These are phyloP conservation scores for Aspergillus asperescens DNA, from an alignment of 495 filamentous ascomycete species.

Conservation along the genomic window DNA sequence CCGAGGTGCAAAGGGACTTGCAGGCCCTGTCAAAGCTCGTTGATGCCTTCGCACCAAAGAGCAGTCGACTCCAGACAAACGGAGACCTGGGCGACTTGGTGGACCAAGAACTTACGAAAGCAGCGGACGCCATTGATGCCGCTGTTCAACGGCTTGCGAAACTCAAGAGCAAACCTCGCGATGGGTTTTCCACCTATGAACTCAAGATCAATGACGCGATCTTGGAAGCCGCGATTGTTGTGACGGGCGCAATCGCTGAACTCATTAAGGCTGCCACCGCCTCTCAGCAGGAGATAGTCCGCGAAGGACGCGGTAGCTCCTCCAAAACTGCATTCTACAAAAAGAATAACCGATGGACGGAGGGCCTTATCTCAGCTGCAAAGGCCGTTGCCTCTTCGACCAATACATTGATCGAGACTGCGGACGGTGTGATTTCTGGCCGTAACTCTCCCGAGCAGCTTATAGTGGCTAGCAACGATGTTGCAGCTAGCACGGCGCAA, in stretches of 20 bases:
- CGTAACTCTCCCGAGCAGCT: conserved; percentile 94
- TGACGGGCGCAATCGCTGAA: conserved; percentile 93
- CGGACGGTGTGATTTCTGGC: conserved; percentile 87
- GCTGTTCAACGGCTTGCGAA: conserved; percentile 83
- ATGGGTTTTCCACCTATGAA: conserved; percentile 94
- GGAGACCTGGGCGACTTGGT: conserved; percentile 93
- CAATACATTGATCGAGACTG: conserved; percentile 94
- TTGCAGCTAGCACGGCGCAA: conserved; percentile 92
- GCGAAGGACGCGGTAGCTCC: conserved; percentile 81
- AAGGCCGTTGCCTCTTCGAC: conserved; percentile 91
- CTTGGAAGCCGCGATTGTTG: conserved; percentile 86
- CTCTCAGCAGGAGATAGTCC: conserved; percentile 96
- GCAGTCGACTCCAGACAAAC: conserved; percentile 68
- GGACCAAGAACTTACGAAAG: conserved; percentile 83
- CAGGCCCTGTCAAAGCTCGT: conserved; percentile 88
- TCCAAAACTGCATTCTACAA: conserved; percentile 98
- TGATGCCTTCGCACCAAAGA: conserved; percentile 82
- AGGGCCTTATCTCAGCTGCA: conserved; percentile 92
- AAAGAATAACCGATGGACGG: conserved; percentile 97
- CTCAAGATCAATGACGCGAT: conserved; percentile 91
- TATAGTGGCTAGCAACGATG: conserved; percentile 95
- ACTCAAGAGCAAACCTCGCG: conserved; percentile 87
- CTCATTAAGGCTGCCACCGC: conserved; percentile 94
- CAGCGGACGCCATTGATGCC: conserved; percentile 92
- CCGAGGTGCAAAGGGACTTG: conserved; percentile 86